These are phyloP conservation scores for Obelidium mucronatum DNA, from an alignment of 192 early-diverging fungal species.

Conservation along the genomic window DNA sequence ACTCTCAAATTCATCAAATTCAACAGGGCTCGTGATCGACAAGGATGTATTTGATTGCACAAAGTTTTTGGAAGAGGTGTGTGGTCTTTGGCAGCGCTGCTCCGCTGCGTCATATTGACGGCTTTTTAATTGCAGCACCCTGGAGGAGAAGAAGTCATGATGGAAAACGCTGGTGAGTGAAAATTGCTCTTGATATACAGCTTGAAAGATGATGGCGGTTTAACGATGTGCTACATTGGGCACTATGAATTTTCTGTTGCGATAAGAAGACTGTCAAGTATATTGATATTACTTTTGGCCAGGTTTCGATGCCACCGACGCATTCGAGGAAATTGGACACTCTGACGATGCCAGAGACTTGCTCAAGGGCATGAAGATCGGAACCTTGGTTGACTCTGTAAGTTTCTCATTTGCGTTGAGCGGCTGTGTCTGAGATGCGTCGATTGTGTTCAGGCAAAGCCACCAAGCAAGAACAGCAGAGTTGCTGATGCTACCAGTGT, in stretches of 20 bases:
- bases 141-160: slow-evolving; percentile 95
- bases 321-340: slow-evolving; percentile 98
- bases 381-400: slow-evolving; percentile 59
- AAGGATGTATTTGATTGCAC: slow-evolving; percentile 61
- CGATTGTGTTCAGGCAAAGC: slow-evolving; percentile 19
- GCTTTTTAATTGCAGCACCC: slow-evolving; percentile 74
- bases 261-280: neutral
- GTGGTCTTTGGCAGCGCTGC: neutral
- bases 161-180: slow-evolving; percentile 83
- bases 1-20: neutral
- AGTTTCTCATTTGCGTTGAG: neutral
- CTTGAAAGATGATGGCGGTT: neutral
- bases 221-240: neutral
- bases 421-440: neutral
- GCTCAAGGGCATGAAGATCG: slow-evolving; percentile 77
- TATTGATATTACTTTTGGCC: slow-evolving; percentile 7
- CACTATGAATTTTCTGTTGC: neutral
- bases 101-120: neutral
- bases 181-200: neutral
- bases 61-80: slow-evolving; percentile 59
- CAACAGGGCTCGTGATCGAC: slow-evolving; percentile 55
- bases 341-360: slow-evolving; percentile 92
- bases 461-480: slow-evolving; percentile 28
- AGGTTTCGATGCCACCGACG: slow-evolving; percentile 83
- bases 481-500: slow-evolving; percentile 23